A percentile compares a stretch with the other conserved stretches of the same genome.
Evolutionary conservation across 805 yeast species (phyloP).

Genomic region (Zygosaccharomyces rouxii): DNA sequence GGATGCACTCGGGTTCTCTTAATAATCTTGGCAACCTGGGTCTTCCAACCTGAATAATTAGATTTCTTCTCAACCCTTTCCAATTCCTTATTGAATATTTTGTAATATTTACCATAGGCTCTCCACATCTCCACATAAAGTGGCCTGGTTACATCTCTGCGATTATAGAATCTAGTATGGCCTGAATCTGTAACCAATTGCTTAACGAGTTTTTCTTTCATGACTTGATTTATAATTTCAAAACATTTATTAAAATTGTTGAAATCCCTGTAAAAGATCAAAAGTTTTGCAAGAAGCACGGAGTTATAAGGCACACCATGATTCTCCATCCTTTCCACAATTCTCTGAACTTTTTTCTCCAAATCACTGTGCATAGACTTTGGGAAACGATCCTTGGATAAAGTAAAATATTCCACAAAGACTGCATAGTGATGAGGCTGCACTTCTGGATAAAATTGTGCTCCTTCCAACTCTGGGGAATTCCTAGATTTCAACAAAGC

Average conservation of each 20-base stretch:
- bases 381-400: constrained; percentile 3
- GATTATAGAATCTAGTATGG: constrained; percentile 11
- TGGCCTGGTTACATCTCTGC: constrained; percentile 17
- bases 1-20: constrained; percentile 15
- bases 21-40: constrained; percentile 7
- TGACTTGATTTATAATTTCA: constrained; percentile 32
- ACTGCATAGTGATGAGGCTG: constrained; percentile 41
- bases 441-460: constrained; percentile 36
- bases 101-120: constrained; percentile 21
- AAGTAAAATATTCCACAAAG: constrained; percentile 37
- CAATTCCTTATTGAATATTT: constrained; percentile 10
- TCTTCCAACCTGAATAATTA: constrained; percentile 16
- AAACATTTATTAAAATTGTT: constrained; percentile 34
- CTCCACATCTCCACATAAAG: constrained; percentile 36
- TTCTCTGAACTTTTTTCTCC: constrained; percentile 24
- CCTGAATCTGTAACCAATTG: constrained; percentile 5
- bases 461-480: constrained; percentile 7
- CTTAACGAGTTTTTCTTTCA: constrained; percentile 20
- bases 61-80: constrained; percentile 15
- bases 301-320: constrained; percentile 34
- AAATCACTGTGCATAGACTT: constrained; percentile 17
- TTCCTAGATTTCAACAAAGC: constrained; percentile 11
- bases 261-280: constrained; percentile 32
- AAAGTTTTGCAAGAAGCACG: constrained; percentile 37
- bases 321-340: constrained; percentile 34